Evolutionary conservation across 164 flowering plant genomes (phyloP), one percentile per base, ranked within the genome.

Genomic region (Akebia trifoliata): DNA sequence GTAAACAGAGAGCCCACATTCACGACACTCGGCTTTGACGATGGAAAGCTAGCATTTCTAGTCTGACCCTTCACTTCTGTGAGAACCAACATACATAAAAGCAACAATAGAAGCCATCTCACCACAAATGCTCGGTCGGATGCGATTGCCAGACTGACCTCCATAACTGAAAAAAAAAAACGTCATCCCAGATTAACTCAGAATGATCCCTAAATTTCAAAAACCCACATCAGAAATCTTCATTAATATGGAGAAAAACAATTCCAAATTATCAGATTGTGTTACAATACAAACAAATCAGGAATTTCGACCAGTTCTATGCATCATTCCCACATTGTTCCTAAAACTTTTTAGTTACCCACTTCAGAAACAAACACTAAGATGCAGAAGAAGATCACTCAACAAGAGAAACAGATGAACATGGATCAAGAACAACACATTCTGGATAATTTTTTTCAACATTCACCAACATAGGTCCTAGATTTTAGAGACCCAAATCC

Each of bases 1-100:
- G 90, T 78, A 54, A 85, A 79, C 42, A 90, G 50, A 57, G 74
- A 82, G 29, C 94, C 97, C 32, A 90, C 60, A 59, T 76, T 86
- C 57, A 84, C 81, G 51, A 65, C 68, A 8, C 48, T 68, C 4
- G 80, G 88, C 69, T 61, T 67, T 26, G 69, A 61, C n/a, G 68
- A 63, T 26, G 64, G 44, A 51, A 18, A 56, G 52, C 61, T 64
- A 1, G 47, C 47, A 70, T 67, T 81, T 59, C 57, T 63, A 61
- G 47, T 43, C 61, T 42, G 50, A 51, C 73, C 61, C 37, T 44
- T 20, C 11, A 64, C 75, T 64, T 57, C 72, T 48, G 49, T 21
- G 1, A 72, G 69, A 24, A 42, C 55, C 68, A 64, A 65, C 24
- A 59, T 30, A 24, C 62, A 57, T 1, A 68, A 28, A 48, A 64